A percentile compares a stretch with the other conserved stretches of the same genome.
These are phyloP conservation scores for Phytophthora vignae DNA, from an alignment of 352 stramenopile species.

Conservation along the genomic window DNA sequence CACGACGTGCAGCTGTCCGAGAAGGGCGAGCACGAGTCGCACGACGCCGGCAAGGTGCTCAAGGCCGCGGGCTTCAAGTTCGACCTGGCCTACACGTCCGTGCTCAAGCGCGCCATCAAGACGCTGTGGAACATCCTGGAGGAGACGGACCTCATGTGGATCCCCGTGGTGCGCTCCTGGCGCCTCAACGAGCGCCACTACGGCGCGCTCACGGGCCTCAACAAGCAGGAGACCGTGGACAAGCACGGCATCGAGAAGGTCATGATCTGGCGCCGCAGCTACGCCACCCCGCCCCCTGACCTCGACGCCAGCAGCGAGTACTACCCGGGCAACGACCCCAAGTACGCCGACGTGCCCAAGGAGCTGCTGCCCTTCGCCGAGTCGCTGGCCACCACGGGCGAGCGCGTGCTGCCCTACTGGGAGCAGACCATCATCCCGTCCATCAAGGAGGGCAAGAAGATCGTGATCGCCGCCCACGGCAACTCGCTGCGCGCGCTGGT, in stretches of 20 bases:
- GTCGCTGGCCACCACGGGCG: slow-evolving; percentile 93
- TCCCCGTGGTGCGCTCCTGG: slow-evolving; percentile 94
- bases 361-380: slow-evolving; percentile 94
- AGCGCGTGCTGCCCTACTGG: slow-evolving; percentile 97
- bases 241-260: slow-evolving; percentile 94
- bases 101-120: slow-evolving; percentile 98
- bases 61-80: slow-evolving; percentile 94
- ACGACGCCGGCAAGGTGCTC: slow-evolving; percentile 95
- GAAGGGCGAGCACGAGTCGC: slow-evolving; percentile 92
- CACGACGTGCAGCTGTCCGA: slow-evolving; percentile 95
- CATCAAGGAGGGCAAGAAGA: slow-evolving; percentile 95
- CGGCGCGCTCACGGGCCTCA: slow-evolving; percentile 91
- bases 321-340: slow-evolving; percentile 92
- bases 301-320: slow-evolving; percentile 89
- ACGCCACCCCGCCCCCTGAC: slow-evolving; percentile 96
- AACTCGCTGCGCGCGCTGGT: slow-evolving; percentile 98
- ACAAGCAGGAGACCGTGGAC: slow-evolving; percentile 92
- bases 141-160: slow-evolving; percentile 97
- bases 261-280: slow-evolving; percentile 97
- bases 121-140: slow-evolving; percentile 98
- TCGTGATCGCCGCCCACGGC: slow-evolving; percentile 98
- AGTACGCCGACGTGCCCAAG: slow-evolving; percentile 92
- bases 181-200: slow-evolving; percentile 93
- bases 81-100: slow-evolving; percentile 96
- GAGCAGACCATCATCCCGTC: slow-evolving; percentile 94